These are phyloP conservation scores for Neostapfia colusana DNA, from an alignment of 176 grass and related monocot species.

Conservation along the genomic window DNA sequence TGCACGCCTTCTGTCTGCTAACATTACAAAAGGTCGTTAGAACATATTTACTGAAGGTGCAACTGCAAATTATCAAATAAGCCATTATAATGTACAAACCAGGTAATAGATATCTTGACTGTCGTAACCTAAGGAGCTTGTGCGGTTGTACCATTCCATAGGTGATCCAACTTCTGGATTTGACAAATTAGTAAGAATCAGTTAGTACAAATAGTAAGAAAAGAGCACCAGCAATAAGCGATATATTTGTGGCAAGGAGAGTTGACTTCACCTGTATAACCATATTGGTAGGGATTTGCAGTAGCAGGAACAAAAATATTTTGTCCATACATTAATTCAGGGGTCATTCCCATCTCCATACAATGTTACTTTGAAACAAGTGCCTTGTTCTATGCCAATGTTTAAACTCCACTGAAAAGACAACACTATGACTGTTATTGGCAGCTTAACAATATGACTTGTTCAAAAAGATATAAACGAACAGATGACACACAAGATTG, in stretches of 20 bases:
- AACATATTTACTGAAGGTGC: not conserved
- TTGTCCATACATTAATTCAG: constrained; percentile 63
- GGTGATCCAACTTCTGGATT: constrained; percentile 61
- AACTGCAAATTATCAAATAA: not conserved
- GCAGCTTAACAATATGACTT: constrained; percentile 2
- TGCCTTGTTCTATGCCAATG: constrained; percentile 14
- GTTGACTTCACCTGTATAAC: constrained; percentile 47
- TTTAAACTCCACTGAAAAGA: constrained; percentile 26
- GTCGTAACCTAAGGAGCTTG: constrained; percentile 58
- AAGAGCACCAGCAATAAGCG: not conserved
- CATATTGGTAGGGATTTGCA: constrained; percentile 54
- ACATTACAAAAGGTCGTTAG: constrained; percentile 29
- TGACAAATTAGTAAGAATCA: constrained; percentile 1
- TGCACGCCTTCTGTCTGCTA: constrained; percentile 58
- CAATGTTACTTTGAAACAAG: constrained; percentile 14
- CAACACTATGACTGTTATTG: not conserved
- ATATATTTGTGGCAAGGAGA: not conserved
- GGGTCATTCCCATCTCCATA: constrained; percentile 57
- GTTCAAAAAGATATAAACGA: not conserved
- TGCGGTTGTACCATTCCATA: constrained; percentile 66
- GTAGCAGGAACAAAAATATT: constrained; percentile 50
- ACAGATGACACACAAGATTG: not conserved
- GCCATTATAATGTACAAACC: constrained; percentile 43
- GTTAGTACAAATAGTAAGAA: not conserved
- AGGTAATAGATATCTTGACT: constrained; percentile 68